phyloP scores from a whole-genome alignment of 2,329 filamentous ascomycete species.

The Neonectria ditissima region DNA sequence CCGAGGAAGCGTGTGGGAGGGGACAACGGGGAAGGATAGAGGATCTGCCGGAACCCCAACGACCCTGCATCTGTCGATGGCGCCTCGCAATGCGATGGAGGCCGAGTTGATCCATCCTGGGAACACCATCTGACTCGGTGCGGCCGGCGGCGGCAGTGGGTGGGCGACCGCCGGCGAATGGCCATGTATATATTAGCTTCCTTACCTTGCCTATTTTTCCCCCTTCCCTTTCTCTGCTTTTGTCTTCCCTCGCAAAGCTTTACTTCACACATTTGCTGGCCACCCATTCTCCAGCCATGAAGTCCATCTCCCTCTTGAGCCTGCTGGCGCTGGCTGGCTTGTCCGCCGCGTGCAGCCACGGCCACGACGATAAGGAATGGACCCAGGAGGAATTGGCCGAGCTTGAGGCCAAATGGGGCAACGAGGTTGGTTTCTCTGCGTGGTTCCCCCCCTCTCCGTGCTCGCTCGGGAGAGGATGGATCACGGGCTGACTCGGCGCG shows the following conservation, averaged over 20 bases:
- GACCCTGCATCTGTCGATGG: neutral
- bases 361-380: slow-evolving; percentile 57
- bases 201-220: neutral
- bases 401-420: slow-evolving; percentile 68
- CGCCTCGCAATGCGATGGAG: neutral
- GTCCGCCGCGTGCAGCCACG: slow-evolving; percentile 45
- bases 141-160: slow-evolving; percentile 14
- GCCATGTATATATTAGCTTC: slow-evolving; percentile 5
- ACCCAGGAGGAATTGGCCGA: slow-evolving; percentile 63
- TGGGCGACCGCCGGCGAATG: slow-evolving; percentile 12
- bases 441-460: neutral
- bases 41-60: neutral
- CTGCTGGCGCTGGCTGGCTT: slow-evolving; percentile 44
- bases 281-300: slow-evolving; percentile 40
- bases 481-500: slow-evolving; percentile 25
- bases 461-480: slow-evolving; percentile 4
- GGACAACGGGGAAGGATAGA: neutral
- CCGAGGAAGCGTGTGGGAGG: neutral
- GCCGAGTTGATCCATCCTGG: neutral
- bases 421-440: slow-evolving; percentile 58
- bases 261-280: neutral
- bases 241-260: neutral
- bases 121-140: slow-evolving; percentile 10
- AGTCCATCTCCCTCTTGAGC: slow-evolving; percentile 38
- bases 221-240: neutral